These are phyloP conservation scores for Pinus tabuliformis DNA, from an alignment of 75 land plant species.

Conservation along the genomic window DNA sequence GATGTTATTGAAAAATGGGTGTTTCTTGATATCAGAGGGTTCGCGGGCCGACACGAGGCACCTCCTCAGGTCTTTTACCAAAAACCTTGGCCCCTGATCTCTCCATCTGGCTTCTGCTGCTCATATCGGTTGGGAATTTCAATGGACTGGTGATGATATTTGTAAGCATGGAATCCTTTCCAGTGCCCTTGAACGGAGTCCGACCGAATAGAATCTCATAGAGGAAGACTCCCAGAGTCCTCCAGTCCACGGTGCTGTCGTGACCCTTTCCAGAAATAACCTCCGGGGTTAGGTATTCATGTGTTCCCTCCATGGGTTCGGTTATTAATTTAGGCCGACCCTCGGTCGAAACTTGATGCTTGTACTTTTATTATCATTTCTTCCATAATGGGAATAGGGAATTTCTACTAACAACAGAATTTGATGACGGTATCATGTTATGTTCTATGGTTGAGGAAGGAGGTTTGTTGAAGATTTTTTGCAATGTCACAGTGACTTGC, in stretches of 20 bases:
- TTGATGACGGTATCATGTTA: conserved; percentile 4
- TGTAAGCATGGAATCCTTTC: conserved; percentile 59
- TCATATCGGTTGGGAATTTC: conserved; percentile 20
- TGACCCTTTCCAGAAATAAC: conserved; percentile 57
- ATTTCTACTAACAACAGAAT: background rate
- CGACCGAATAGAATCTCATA: conserved; percentile 67
- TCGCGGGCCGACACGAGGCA: conserved; percentile 26
- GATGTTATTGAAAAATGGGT: conserved; percentile 37
- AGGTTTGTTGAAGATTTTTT: background rate
- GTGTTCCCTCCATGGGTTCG: conserved; percentile 74
- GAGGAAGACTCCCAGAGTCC: conserved; percentile 78
- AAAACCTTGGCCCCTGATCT: conserved; percentile 8
- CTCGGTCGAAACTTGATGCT: background rate
- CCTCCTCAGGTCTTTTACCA: conserved; percentile 33
- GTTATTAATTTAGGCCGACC: conserved; percentile 28
- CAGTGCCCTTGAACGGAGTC: conserved; percentile 74
- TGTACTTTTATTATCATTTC: too few species aligned
- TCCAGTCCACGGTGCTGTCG: conserved; percentile 81
- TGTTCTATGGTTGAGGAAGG: background rate
- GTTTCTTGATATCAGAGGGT: conserved; percentile 42
- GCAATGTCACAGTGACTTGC: conserved; percentile 40
- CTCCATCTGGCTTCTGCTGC: background rate
- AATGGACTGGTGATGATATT: conserved; percentile 45
- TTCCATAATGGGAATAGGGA: background rate
- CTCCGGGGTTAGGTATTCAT: conserved; percentile 88